A percentile compares a stretch with the other conserved stretches of the same genome.
Evolutionary conservation across 2,329 filamentous ascomycete species (phyloP).

Genomic region (Venturia aucupariae): DNA sequence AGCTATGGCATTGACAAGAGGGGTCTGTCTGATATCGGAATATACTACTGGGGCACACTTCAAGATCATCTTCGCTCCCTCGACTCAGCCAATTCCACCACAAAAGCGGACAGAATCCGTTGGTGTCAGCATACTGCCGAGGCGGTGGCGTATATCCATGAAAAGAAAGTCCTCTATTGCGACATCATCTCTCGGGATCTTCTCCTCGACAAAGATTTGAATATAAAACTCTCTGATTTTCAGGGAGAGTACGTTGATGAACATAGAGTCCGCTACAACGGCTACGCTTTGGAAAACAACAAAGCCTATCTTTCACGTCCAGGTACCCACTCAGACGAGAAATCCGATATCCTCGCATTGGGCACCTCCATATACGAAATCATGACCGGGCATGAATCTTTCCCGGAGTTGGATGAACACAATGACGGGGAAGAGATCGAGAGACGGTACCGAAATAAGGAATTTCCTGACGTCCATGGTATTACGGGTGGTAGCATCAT

Average conservation of each 20-base stretch:
- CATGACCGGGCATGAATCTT: constrained; percentile 26
- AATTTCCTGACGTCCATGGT: constrained; percentile 23
- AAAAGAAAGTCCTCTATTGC: constrained; percentile 31
- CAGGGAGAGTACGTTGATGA: constrained; percentile 26
- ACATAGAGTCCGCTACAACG: constrained; percentile 18
- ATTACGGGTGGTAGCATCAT: constrained; percentile 24
- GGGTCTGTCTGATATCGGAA: background rate
- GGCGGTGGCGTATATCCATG: constrained; percentile 29
- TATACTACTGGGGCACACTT: background rate
- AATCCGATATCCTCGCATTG: constrained; percentile 29
- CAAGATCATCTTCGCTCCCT: background rate
- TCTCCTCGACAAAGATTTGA: constrained; percentile 27
- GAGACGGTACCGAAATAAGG: constrained; percentile 15
- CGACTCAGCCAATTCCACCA: background rate
- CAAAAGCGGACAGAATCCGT: background rate
- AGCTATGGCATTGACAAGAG: background rate
- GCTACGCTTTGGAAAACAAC: constrained; percentile 20
- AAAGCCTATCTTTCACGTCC: constrained; percentile 18
- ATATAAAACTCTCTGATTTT: constrained; percentile 32
- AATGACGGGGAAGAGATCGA: constrained; percentile 23
- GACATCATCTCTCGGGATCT: constrained; percentile 34
- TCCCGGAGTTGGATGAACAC: constrained; percentile 22
- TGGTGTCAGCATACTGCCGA: constrained; percentile 19
- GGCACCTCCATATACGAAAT: constrained; percentile 30
- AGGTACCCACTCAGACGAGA: constrained; percentile 18